Evolutionary conservation across 176 grass and related monocot species (phyloP), one percentile per base, ranked within the genome.

Genomic region (Thinopyrum elongatum): DNA sequence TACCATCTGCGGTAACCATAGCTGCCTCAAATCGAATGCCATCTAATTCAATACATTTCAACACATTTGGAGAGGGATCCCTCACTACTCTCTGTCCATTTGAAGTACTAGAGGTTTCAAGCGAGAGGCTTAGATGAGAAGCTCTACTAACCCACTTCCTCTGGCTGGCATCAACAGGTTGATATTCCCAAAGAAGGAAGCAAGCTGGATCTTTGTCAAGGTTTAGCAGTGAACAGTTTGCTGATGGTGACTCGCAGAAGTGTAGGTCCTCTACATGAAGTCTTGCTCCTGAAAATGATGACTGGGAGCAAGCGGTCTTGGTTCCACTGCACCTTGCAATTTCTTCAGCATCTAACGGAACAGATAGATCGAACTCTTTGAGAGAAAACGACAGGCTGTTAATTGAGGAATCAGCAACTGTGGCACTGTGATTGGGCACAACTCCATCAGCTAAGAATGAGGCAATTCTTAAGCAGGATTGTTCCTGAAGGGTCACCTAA

Each of bases 371-470:
- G 22, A 99, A 91, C 71, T 94, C 97, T 90, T 96, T 99, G 68
- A 99, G 83, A 61, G 70, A 91, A 92, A 94, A 94, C 16, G 82
- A 33, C 65, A 99, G 69, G 60, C 92, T 94, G n/a, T 94, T 91
- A 19, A 99, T 88, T 65, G 97, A 99, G 82, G 90, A 94, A 81
- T 96, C 80, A 61, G 85, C 71, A 63, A 90, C 82, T 78, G 87
- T 70, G 34, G 71, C 81, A 69, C 86, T 84, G 29, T n/a, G 65
- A 73, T 89, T 90, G 29, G 90, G 90, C 47, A 91, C 85, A 75
- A 90, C 93, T 86, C 97, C 97, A 94, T 99, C 97, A 82, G 94
- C 90, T 83, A 99, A 95, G 73, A 96, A 99, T 41, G 97, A 99
- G 17, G 89, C 93, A 46, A 99, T 99, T 91, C 97, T 99, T 81